Base-by-base conservation (phyloP, 2,329 filamentous ascomycete species). In the Hypocrella siamensis region DNA sequence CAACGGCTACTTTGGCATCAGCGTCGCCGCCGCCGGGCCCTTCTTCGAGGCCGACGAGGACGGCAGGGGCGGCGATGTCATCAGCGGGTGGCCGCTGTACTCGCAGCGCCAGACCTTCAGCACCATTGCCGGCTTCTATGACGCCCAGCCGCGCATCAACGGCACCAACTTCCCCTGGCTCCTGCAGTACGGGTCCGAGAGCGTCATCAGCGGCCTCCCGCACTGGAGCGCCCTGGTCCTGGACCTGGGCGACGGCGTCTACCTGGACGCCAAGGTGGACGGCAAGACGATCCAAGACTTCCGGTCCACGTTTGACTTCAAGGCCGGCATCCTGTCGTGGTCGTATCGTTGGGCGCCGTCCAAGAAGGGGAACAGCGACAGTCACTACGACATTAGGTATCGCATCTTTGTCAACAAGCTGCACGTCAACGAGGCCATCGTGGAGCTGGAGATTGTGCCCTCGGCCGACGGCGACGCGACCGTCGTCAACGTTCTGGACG, bases 171-270 rank as follows among this genome's bases (percentile, higher is more conserved):
- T 75, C 41, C 62, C 63, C 0, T 81, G 78, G 75, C 49, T 83
- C 27, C 62, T 69, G 34, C 70, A 81, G 40, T 77, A 45, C 19
- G 40, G 40, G 5, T 35, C 69, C 35, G 78, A 84, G 43, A 78
- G 70, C 41, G 74, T 79, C 31, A 78, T 82, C 38, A 70, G 67
- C 31, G 79, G 79, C 17, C 64, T 84, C 12, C 79, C 79, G 6
- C 77, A 82, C 46, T 79, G 40, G 39, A 36, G 35, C 15, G 42
- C 35, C 10, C 36, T 45, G 11, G 29, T 74, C 22, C 57, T 79
- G 14, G 62, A 72, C 32, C 52, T 70, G 3, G 65, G 65, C 3
- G 58, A 65, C 34, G 59, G 60, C 17, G 26, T 24, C 10, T 61
- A 68, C 30, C 56, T 83, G 19, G 66, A 77, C 53, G 70, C 76